phyloP scores from a whole-genome alignment of 352 stramenopile species.

The Globisporangium alternatum region DNA sequence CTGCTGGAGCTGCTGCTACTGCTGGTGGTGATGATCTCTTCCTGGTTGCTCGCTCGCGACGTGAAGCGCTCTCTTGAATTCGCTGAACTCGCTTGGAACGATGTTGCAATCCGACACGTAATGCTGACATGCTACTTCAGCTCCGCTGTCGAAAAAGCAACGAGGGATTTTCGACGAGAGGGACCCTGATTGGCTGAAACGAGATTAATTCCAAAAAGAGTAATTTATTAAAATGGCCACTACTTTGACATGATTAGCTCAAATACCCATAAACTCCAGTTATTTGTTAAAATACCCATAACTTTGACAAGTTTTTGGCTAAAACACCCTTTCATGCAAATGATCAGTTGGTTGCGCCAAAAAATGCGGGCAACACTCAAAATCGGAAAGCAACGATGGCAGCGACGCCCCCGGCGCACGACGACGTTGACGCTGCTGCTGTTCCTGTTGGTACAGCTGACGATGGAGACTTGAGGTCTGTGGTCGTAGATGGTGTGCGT shows the following conservation, averaged over 20 bases:
- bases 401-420: neutral
- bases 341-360: no score
- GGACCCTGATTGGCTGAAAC: no score
- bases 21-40: neutral
- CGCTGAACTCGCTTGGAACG: constrained; percentile 19
- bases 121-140: constrained; percentile 33
- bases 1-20: neutral
- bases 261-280: no score
- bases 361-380: neutral
- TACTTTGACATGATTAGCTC: no score
- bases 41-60: constrained; percentile 4
- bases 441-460: neutral
- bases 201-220: no score
- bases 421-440: neutral
- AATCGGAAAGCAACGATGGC: constrained; percentile 2
- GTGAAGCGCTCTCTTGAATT: neutral
- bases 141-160: no score
- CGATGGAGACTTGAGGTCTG: neutral
- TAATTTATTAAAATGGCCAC: no score
- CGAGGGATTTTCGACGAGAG: no score
- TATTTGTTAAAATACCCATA: no score
- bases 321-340: no score
- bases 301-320: no score
- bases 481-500: neutral
- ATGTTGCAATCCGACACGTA: constrained; percentile 37